Conservation (phyloP, 805 yeast species). For the Ogataea dorogensis region DNA sequence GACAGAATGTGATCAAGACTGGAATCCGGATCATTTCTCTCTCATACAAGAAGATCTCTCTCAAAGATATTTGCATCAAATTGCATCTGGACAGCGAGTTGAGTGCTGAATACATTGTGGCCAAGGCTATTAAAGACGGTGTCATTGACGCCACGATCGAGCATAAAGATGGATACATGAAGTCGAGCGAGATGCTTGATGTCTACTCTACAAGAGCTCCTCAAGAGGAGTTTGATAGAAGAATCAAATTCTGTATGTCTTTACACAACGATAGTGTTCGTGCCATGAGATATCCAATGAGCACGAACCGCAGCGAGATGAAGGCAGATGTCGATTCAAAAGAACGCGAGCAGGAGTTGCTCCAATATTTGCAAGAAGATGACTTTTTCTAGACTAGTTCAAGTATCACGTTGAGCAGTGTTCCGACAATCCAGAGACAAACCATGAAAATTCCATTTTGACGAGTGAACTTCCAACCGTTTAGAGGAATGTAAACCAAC, state of each 20-base stretch:
- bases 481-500: conserved; percentile 39
- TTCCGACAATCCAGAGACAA: conserved; percentile 41
- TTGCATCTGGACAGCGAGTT: conserved; percentile 91
- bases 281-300: conserved; percentile 89
- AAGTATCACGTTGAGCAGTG: conserved; percentile 32
- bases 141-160: conserved; percentile 94
- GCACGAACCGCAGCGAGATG: conserved; percentile 48
- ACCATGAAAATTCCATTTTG: conserved; percentile 40
- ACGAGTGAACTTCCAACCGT: conserved; percentile 42
- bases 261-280: conserved; percentile 90
- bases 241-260: conserved; percentile 88
- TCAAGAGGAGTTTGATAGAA: conserved; percentile 82
- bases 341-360: conserved; percentile 48
- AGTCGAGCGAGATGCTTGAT: conserved; percentile 81
- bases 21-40: conserved; percentile 92
- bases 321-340: conserved; percentile 54
- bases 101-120: conserved; percentile 93
- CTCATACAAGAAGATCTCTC: conserved; percentile 85
- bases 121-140: conserved; percentile 95
- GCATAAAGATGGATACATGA: conserved; percentile 88
- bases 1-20: conserved; percentile 96
- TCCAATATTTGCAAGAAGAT: conserved; percentile 46
- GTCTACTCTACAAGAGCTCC: conserved; percentile 87
- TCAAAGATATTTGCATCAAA: conserved; percentile 91
- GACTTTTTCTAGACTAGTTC: conserved; percentile 38